phyloP scores from a whole-genome alignment of 139 green algal species.

The Coelastrella sp. region DNA sequence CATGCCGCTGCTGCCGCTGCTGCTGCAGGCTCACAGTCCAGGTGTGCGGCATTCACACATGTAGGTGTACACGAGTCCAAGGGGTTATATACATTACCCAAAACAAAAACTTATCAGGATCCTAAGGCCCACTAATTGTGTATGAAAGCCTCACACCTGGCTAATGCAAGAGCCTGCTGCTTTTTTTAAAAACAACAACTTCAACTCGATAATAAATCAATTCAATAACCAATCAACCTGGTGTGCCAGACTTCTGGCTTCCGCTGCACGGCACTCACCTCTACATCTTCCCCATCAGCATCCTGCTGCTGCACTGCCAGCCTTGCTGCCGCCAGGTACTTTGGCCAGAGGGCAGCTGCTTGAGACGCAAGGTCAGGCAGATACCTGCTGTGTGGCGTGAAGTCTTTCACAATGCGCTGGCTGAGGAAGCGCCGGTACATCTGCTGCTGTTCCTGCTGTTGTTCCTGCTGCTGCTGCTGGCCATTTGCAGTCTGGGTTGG shows the following conservation, averaged over 20 bases:
- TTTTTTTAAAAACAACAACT: neutral
- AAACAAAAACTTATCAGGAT: neutral
- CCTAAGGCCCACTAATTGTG: too few relatives aligned
- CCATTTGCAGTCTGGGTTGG: neutral
- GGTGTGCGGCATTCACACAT: too few relatives aligned
- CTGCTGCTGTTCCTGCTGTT: constrained; percentile 18
- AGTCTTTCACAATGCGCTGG: neutral
- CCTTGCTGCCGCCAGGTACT: neutral
- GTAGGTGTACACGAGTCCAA: too few relatives aligned
- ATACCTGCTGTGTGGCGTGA: neutral
- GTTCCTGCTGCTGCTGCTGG: neutral
- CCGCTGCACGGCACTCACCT: neutral
- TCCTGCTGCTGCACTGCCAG: neutral
- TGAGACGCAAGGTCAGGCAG: constrained; percentile 22
- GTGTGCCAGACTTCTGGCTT: neutral
- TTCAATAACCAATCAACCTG: too few relatives aligned
- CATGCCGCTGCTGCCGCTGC: too few relatives aligned
- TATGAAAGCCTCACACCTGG: too few relatives aligned
- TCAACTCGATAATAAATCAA: neutral
- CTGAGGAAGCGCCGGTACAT: constrained; percentile 31
- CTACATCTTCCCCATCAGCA: neutral
- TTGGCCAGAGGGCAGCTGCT: constrained; percentile 12
- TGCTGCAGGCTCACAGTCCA: neutral
- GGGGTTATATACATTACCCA: neutral
- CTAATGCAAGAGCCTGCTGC: too few relatives aligned